These are phyloP conservation scores for Mollisia scopiformis DNA, from an alignment of 2,329 filamentous ascomycete genomes.

Conservation along the genomic window DNA sequence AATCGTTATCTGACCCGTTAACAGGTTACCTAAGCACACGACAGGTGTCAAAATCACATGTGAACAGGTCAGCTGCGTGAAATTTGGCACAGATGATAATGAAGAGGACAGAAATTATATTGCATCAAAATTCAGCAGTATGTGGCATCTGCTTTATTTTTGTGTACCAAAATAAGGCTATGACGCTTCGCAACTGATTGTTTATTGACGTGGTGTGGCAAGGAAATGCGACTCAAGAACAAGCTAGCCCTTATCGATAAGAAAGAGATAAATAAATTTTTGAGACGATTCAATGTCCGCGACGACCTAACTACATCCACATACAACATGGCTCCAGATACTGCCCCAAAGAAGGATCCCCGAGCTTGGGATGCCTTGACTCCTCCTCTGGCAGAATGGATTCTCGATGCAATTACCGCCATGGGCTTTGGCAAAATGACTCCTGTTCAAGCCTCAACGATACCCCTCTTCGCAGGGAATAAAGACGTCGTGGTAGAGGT, in stretches of 20 bases:
- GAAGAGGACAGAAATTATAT: too few species aligned
- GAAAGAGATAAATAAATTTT: not conserved
- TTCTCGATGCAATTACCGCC: slow-evolving; percentile 78
- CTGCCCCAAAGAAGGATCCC: slow-evolving; percentile 46
- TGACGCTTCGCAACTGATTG: too few species aligned
- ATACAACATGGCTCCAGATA: slow-evolving; percentile 28
- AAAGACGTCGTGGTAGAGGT: slow-evolving; percentile 92
- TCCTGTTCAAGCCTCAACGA: slow-evolving; percentile 90
- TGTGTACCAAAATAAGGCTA: not conserved
- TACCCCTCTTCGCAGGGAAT: slow-evolving; percentile 85
- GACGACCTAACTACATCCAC: too few species aligned
- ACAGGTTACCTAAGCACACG: slow-evolving; percentile 14
- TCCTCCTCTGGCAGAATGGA: slow-evolving; percentile 78
- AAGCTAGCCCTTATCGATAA: not conserved
- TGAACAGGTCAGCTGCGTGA: not conserved
- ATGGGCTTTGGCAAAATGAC: slow-evolving; percentile 91
- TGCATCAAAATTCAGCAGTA: too few species aligned
- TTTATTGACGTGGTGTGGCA: not conserved
- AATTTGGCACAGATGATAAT: not conserved
- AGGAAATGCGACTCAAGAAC: not conserved
- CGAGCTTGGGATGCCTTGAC: slow-evolving; percentile 70
- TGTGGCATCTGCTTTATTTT: too few species aligned
- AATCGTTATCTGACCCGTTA: slow-evolving; percentile 6
- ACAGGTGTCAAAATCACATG: slow-evolving; percentile 16
- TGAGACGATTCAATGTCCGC: not conserved